phyloP scores from a whole-genome alignment of 306 rosid species.

The Ziziphus jujuba region DNA sequence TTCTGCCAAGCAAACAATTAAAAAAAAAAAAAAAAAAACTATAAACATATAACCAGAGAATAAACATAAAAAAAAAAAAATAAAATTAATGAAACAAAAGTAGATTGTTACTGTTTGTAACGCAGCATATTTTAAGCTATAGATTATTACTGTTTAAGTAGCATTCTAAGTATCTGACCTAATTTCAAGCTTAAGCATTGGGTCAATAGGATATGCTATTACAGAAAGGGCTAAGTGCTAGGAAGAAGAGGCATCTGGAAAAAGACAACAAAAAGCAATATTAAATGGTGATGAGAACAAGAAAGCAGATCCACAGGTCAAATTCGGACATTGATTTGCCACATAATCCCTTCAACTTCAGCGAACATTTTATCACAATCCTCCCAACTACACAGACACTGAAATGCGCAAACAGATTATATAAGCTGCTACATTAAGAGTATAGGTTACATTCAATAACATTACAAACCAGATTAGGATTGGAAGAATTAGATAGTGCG shows the following conservation, averaged over 20 bases:
- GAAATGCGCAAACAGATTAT: slow-evolving; percentile 1
- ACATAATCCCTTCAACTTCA: slow-evolving; percentile 93
- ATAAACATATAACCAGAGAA: too few relatives aligned
- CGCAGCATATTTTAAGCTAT: too few relatives aligned
- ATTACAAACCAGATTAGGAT: neutral
- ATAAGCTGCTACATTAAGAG: neutral
- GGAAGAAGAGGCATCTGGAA: slow-evolving; percentile 95
- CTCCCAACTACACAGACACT: slow-evolving; percentile 99
- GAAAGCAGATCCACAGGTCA: neutral
- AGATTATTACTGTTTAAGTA: neutral
- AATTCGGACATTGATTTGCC: slow-evolving; percentile 82
- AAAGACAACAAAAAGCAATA: neutral
- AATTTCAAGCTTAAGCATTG: slow-evolving; percentile 90
- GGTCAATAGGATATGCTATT: slow-evolving; percentile 94
- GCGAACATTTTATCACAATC: slow-evolving; percentile 86
- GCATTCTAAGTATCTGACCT: slow-evolving; percentile 44
- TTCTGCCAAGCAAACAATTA: too few relatives aligned
- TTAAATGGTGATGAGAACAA: neutral
- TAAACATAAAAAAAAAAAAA: too few relatives aligned
- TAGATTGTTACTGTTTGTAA: too few relatives aligned
- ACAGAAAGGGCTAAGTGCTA: slow-evolving; percentile 99
- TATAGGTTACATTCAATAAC: neutral
- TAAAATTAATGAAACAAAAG: too few relatives aligned
- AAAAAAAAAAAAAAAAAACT: too few relatives aligned
- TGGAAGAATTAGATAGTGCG: neutral